These are phyloP conservation scores for Trichosporon asahii DNA, from an alignment of 1,284 basidiomycete genomes.

Conservation along the genomic window DNA sequence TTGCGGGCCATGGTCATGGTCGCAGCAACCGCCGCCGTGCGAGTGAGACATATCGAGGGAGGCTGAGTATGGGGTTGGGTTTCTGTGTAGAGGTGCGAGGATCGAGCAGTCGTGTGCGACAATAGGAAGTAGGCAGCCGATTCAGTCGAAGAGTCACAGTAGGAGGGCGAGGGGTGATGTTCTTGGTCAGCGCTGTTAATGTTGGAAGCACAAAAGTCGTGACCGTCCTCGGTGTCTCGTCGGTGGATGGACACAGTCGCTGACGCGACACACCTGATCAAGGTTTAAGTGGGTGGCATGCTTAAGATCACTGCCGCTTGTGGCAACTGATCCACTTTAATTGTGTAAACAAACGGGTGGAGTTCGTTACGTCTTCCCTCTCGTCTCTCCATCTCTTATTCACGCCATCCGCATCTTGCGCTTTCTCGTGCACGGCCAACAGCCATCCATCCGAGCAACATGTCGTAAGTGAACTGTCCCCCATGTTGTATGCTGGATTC, in stretches of 20 bases:
- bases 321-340: constrained; percentile 1
- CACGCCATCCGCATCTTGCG: constrained; percentile 10
- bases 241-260: neutral
- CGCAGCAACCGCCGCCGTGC: constrained; percentile 18
- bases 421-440: neutral
- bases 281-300: constrained; percentile 1
- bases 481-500: neutral
- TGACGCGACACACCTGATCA: constrained; percentile 3
- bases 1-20: constrained; percentile 17
- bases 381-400: neutral
- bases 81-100: neutral
- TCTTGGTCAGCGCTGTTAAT: neutral
- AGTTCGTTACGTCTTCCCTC: neutral
- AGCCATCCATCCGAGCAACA: constrained; percentile 4
- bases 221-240: neutral
- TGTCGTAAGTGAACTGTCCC: constrained; percentile 24
- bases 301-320: constrained; percentile 1
- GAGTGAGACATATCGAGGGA: constrained; percentile 18
- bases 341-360: constrained; percentile 1
- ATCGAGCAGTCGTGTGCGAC: neutral
- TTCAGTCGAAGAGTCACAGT: neutral
- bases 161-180: neutral
- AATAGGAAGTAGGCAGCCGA: neutral
- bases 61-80: neutral
- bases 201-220: neutral